Evolutionary conservation across 805 yeast genomes (phyloP).

Genomic region (Monosporozyma yasuniensis): DNA sequence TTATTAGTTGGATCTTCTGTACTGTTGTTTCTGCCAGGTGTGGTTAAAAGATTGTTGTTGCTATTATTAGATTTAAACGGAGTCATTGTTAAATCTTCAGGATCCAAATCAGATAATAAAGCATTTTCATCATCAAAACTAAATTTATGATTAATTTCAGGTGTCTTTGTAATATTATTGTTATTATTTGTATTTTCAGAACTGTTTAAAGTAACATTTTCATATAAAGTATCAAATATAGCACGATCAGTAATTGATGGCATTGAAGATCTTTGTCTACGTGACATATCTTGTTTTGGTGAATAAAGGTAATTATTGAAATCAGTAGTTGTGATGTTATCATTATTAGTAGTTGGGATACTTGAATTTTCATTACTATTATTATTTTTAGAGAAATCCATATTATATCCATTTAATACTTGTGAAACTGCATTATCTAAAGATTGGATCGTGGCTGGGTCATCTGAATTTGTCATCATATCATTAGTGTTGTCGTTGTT

Average conservation of each 20-base stretch:
- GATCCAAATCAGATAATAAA: slow-evolving; percentile 1
- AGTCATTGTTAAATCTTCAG: not conserved
- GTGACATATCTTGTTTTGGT: slow-evolving; percentile 5
- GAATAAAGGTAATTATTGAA: slow-evolving; percentile 2
- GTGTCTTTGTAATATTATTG: not conserved
- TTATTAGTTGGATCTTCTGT: not conserved
- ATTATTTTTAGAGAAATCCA: slow-evolving; percentile 12
- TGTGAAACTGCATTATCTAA: slow-evolving; percentile 20
- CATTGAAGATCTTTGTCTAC: slow-evolving; percentile 7
- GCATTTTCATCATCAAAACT: slow-evolving; percentile 8
- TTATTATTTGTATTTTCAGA: slow-evolving; percentile 6
- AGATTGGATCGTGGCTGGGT: not conserved
- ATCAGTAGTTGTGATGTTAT: not conserved
- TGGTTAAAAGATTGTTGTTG: not conserved
- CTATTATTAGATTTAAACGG: not conserved
- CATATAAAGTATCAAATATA: slow-evolving; percentile 17
- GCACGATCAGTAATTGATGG: slow-evolving; percentile 7
- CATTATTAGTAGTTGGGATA: not conserved
- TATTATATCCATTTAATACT: slow-evolving; percentile 20
- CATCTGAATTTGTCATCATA: not conserved
- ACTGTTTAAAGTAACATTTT: slow-evolving; percentile 6
- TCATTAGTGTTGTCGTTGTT: not conserved
- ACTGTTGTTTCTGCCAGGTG: not conserved
- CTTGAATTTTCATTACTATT: not conserved
- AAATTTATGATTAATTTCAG: not conserved